A percentile compares a stretch with the other conserved stretches of the same genome.
Evolutionary conservation across 116 monocot species (phyloP).

Genomic region (Iris pallida): DNA sequence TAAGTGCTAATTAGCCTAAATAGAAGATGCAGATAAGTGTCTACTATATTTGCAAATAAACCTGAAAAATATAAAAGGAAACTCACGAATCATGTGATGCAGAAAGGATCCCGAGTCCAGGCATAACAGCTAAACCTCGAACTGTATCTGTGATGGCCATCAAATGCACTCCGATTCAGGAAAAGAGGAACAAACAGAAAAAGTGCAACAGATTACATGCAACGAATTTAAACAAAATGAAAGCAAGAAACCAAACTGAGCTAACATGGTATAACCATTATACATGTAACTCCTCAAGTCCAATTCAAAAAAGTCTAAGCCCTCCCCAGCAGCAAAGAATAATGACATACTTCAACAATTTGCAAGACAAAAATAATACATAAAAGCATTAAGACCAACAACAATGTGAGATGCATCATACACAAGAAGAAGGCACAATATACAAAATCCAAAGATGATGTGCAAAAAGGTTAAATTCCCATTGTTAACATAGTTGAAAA

Average conservation of each 20-base stretch:
- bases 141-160: conserved; percentile 65
- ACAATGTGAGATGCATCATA: no score
- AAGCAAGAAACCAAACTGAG: background rate
- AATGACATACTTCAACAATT: background rate
- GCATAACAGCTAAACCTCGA: conserved; percentile 69
- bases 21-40: background rate
- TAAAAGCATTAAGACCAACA: no score
- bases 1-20: no score
- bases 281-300: no score
- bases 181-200: no score
- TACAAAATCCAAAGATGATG: no score
- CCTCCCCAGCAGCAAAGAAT: background rate
- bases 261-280: no score
- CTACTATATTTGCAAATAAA: background rate
- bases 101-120: conserved; percentile 85
- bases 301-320: no score
- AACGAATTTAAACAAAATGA: background rate
- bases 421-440: no score
- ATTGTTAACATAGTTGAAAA: no score
- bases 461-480: no score
- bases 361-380: background rate
- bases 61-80: conserved; percentile 1
- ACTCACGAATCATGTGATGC: conserved; percentile 95
- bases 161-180: background rate
- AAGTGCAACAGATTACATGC: background rate